A percentile compares a stretch with the other conserved stretches of the same genome.
Conservation (phyloP, 2,329 filamentous ascomycete genomes). For the Pseudocercospora pini-densiflorae region DNA sequence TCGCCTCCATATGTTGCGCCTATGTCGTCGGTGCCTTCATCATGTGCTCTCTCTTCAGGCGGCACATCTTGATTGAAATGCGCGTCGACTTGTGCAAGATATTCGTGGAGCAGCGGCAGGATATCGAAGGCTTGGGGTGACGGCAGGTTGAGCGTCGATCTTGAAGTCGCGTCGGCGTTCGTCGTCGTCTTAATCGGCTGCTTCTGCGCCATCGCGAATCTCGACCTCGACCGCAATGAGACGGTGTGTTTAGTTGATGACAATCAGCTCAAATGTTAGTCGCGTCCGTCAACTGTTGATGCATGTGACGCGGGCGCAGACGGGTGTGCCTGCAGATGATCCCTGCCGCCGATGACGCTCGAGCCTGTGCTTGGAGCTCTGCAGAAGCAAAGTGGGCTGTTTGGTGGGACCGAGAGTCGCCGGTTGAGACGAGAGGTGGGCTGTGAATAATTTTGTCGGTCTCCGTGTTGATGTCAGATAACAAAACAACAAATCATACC, state of each 20-base stretch:
- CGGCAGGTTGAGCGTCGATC: constrained; percentile 58
- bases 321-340: not conserved
- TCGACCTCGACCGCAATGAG: not conserved
- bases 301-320: not conserved
- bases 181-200: constrained; percentile 31
- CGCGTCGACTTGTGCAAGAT: constrained; percentile 70
- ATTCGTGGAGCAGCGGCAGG: constrained; percentile 77
- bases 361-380: not conserved
- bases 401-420: constrained; percentile 5
- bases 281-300: not conserved
- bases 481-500: not conserved
- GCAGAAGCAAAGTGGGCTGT: constrained; percentile 5
- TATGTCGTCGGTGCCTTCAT: constrained; percentile 18
- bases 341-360: constrained; percentile 1
- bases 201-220: constrained; percentile 22
- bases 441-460: not conserved
- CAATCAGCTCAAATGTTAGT: not conserved
- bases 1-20: constrained; percentile 44
- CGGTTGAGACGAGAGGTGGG: not conserved
- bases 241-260: not conserved
- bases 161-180: constrained; percentile 22
- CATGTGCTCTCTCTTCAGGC: constrained; percentile 11
- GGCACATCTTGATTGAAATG: constrained; percentile 19
- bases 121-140: constrained; percentile 84
- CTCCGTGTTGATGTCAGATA: not conserved